Conservation (phyloP, 331 rosid genomes). For the Malus hybrid region DNA sequence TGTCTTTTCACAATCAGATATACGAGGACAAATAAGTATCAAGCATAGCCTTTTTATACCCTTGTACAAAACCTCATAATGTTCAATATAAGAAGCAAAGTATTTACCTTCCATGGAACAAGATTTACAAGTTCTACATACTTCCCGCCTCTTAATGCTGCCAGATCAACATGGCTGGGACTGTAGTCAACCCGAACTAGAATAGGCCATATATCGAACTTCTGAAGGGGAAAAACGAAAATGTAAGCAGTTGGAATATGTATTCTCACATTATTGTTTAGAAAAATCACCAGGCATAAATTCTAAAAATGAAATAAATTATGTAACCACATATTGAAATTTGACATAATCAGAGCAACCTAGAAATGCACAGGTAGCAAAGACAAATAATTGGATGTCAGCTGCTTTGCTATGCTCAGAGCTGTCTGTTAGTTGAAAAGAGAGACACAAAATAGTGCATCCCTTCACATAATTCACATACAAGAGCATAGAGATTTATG, state of each 20-base stretch:
- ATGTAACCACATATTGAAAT: not conserved
- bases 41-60: not conserved
- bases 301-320: conserved; percentile 4
- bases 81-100: not conserved
- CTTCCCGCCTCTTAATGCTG: conserved; percentile 78
- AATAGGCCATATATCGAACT: conserved; percentile 71
- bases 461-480: not conserved
- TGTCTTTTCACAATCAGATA: not conserved
- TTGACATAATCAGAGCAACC: not conserved
- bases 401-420: not conserved
- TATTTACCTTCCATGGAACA: conserved; percentile 90
- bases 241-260: not conserved
- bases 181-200: conserved; percentile 88
- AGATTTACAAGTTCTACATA: conserved; percentile 91
- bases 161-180: conserved; percentile 78
- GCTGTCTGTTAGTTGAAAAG: not conserved
- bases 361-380: conserved; percentile 8
- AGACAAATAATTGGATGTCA: not conserved
- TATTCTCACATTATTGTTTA: too few species aligned
- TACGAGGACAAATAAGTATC: not conserved
- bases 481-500: too few species aligned
- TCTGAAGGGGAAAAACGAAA: conserved; percentile 54
- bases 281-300: conserved; percentile 2
- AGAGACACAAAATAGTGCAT: not conserved
- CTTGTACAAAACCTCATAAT: not conserved